Evolutionary conservation across 192 early-diverging fungal genomes (phyloP), one percentile per base, ranked within the genome.

Genomic region (Radiomyces spectabilis): DNA sequence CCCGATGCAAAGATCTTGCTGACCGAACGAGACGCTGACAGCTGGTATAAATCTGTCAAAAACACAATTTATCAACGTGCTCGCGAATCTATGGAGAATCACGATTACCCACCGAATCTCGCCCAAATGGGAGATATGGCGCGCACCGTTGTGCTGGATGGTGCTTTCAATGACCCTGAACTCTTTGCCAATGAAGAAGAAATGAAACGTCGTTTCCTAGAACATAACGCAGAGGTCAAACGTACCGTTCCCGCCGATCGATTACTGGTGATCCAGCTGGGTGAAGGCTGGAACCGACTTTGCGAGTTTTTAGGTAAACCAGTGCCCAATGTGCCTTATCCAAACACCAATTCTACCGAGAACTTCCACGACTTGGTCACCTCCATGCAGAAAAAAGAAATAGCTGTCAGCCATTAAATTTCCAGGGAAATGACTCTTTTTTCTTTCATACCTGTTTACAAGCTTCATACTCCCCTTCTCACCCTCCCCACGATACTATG

Each of bases 1-100:
- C 61, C 61, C 25, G 54, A 63, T 33, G 61, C 61, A 9, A 63
- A 63, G 46, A 41, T 63, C 4, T 41, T 63, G 10, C 46, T 54
- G 2, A 56, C 61, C 19, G 53, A 38, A 3, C 44, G 61, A 19
- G 53, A 50, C 44, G 29, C 53, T 5, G 53, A 63, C 27, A 26
- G 19, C 1, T 63, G 61, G 61, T 63, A 63, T 29, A 54, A 18
- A 5, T 54, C 27, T 18, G 15, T 41, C n/a, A 26, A 7, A 0
- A 43, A 51, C 29, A 59, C 29, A 16, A 48, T 51, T 6, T 34
- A n/a, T n/a, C n/a, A n/a, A n/a, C n/a, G n/a, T n/a, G n/a, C n/a
- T n/a, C n/a, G n/a, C n/a, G n/a, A n/a, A n/a, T n/a, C n/a, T n/a
- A n/a, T n/a, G n/a, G n/a, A n/a, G n/a, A n/a, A n/a, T n/a, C n/a